A percentile compares a stretch with the other conserved stretches of the same genome.
phyloP scores from a whole-genome alignment of 2,329 filamentous ascomycete species.

The Fusarium cicatricum region DNA sequence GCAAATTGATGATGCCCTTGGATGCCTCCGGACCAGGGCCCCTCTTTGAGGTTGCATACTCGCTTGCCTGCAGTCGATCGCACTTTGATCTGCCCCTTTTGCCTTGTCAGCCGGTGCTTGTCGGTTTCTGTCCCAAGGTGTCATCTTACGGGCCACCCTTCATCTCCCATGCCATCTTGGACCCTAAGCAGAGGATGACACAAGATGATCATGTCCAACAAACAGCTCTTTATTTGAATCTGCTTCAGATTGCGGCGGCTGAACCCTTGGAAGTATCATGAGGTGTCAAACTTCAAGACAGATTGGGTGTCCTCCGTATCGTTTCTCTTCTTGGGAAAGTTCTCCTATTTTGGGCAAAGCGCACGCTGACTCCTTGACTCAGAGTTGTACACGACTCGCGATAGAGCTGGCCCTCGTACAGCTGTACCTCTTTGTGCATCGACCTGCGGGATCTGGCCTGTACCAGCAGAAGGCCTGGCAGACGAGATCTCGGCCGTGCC shows the following conservation, averaged over 20 bases:
- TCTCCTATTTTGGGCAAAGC: not conserved
- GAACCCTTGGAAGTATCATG: not conserved
- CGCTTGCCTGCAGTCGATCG: slow-evolving; percentile 21
- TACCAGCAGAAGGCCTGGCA: not conserved
- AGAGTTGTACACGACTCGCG: slow-evolving; percentile 1
- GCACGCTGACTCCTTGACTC: not conserved
- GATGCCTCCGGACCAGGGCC: not conserved
- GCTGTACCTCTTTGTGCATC: slow-evolving; percentile 9
- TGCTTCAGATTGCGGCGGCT: slow-evolving; percentile 16
- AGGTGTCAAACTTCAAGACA: slow-evolving; percentile 8
- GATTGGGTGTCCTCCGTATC: not conserved
- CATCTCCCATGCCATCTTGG: slow-evolving; percentile 11
- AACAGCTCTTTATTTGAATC: slow-evolving; percentile 11
- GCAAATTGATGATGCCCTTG: not conserved
- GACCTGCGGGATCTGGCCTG: slow-evolving; percentile 21
- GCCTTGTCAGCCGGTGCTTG: slow-evolving; percentile 20
- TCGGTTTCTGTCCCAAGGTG: slow-evolving; percentile 20
- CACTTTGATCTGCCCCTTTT: slow-evolving; percentile 2
- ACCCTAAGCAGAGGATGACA: slow-evolving; percentile 1
- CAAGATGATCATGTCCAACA: slow-evolving; percentile 15
- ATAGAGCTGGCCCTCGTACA: slow-evolving; percentile 1
- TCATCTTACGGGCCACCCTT: slow-evolving; percentile 23
- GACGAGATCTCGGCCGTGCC: slow-evolving; percentile 16
- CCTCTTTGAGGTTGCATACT: not conserved
- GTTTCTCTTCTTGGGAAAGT: not conserved